phyloP scores from a whole-genome alignment of 2,329 filamentous ascomycete species.

The Bipolaris oryzae region DNA sequence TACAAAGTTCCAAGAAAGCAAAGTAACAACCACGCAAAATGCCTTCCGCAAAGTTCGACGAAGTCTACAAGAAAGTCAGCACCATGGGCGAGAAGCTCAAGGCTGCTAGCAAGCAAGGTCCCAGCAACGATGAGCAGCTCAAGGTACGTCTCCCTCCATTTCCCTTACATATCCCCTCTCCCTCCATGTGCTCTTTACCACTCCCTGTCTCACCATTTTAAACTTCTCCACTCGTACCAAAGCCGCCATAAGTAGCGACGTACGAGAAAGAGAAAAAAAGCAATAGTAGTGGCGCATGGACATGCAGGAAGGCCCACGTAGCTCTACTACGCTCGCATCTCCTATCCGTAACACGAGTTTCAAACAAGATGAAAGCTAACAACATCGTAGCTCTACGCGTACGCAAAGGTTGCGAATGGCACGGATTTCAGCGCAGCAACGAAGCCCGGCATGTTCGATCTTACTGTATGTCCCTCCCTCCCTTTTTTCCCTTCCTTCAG shows the following conservation, averaged over 20 bases:
- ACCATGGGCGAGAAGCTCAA: slow-evolving; percentile 42
- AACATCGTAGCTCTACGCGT: slow-evolving; percentile 56
- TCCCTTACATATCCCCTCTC: too few relatives aligned
- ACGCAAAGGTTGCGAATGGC: slow-evolving; percentile 52
- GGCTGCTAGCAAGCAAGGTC: slow-evolving; percentile 31
- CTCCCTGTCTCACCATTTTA: not conserved
- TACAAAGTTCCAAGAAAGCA: too few relatives aligned
- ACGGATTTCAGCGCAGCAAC: slow-evolving; percentile 50
- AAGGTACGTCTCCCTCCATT: slow-evolving; percentile 47
- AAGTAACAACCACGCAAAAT: slow-evolving; percentile 11
- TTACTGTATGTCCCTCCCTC: slow-evolving; percentile 60
- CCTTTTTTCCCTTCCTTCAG: too few relatives aligned
- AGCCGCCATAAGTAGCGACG: too few relatives aligned
- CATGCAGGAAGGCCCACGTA: too few relatives aligned
- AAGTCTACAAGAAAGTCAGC: slow-evolving; percentile 40
- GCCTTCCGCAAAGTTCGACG: slow-evolving; percentile 40
- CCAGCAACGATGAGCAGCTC: slow-evolving; percentile 53
- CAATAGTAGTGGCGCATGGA: too few relatives aligned
- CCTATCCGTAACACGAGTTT: not conserved
- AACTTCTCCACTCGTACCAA: too few relatives aligned
- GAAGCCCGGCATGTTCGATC: slow-evolving; percentile 71
- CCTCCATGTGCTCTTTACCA: too few relatives aligned
- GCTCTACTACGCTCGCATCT: too few relatives aligned
- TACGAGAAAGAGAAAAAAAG: not conserved
- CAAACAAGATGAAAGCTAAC: not conserved